Evolutionary conservation across 1,284 basidiomycete genomes (phyloP).

Genomic region (Cutaneotrichosporon cyanovorans): DNA sequence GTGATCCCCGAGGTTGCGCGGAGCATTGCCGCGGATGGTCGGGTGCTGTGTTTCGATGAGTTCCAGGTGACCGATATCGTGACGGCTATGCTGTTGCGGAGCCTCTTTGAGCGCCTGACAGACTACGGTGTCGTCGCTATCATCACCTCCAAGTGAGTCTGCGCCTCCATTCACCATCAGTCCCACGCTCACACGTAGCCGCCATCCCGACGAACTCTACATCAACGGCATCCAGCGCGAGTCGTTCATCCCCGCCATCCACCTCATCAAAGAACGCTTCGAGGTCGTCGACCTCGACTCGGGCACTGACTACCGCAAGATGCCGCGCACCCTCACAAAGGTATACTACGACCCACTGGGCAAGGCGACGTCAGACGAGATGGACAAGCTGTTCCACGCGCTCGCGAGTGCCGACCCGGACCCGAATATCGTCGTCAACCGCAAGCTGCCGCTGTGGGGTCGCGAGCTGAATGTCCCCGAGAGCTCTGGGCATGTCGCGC

Average conservation of each 20-base stretch:
- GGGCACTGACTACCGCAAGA: conserved; percentile 90
- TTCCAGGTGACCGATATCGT: conserved; percentile 99
- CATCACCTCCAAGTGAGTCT: conserved; percentile 89
- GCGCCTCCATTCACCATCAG: no score
- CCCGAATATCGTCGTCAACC: conserved; percentile 53
- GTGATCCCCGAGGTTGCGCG: conserved; percentile 81
- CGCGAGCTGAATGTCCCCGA: conserved; percentile 71
- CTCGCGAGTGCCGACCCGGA: conserved; percentile 52
- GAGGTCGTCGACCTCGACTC: conserved; percentile 88
- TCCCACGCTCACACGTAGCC: conserved; percentile 40
- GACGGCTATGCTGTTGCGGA: conserved; percentile 94
- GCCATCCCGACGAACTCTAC: conserved; percentile 94
- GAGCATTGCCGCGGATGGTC: conserved; percentile 76
- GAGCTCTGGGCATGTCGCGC: conserved; percentile 69
- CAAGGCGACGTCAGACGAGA: conserved; percentile 53
- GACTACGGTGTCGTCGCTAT: conserved; percentile 87
- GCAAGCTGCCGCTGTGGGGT: conserved; percentile 79
- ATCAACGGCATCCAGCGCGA: conserved; percentile 97
- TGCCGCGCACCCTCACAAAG: conserved; percentile 80
- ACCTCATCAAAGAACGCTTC: conserved; percentile 79
- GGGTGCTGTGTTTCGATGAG: conserved; percentile 93
- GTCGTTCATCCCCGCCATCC: conserved; percentile 94
- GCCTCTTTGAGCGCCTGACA: conserved; percentile 75
- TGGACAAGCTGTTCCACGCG: conserved; percentile 74
- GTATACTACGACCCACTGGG: conserved; percentile 82